Evolutionary conservation across 2,329 filamentous ascomycete genomes (phyloP).

Genomic region (Stromatinia cepivora): DNA sequence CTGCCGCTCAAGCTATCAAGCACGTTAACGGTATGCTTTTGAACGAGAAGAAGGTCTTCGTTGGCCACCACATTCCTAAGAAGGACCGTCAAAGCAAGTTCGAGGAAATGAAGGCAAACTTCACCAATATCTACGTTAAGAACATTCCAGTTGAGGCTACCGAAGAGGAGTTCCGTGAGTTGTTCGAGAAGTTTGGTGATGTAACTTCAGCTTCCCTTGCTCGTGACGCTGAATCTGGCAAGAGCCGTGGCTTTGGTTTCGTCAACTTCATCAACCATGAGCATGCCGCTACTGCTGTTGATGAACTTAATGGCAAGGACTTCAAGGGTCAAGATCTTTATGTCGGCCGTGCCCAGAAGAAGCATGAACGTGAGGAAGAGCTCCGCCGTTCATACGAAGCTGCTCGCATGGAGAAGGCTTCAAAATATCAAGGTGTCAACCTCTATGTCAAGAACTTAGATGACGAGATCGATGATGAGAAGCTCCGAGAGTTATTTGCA

Average conservation of each 20-base stretch:
- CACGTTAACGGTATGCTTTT: constrained; percentile 99
- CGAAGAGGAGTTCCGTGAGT: constrained; percentile 90
- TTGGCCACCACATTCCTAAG: constrained; percentile 99
- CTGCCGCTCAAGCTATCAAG: constrained; percentile 95
- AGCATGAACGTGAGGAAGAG: constrained; percentile 99
- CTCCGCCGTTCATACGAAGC: constrained; percentile 98
- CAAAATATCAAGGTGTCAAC: constrained; percentile 99
- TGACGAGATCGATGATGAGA: constrained; percentile 96
- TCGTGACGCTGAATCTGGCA: constrained; percentile 78
- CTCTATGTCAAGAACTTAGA: constrained; percentile 99
- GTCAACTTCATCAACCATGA: constrained; percentile 96
- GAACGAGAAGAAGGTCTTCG: constrained; percentile 99
- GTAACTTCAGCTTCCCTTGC: constrained; percentile 95
- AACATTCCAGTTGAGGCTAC: constrained; percentile 83
- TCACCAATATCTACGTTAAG: constrained; percentile 99
- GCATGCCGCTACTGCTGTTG: constrained; percentile 79
- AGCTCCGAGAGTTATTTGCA: constrained; percentile 90
- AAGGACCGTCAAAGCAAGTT: constrained; percentile 99
- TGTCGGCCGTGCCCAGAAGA: constrained; percentile 98
- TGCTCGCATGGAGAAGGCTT: constrained; percentile 95
- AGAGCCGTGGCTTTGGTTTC: constrained; percentile 94
- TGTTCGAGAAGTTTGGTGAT: constrained; percentile 90
- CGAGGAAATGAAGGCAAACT: constrained; percentile 99
- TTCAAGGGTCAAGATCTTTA: constrained; percentile 95
- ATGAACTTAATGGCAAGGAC: constrained; percentile 87